These are phyloP conservation scores for Lantana camara DNA, from an alignment of 257 asterid genomes.

Conservation along the genomic window DNA sequence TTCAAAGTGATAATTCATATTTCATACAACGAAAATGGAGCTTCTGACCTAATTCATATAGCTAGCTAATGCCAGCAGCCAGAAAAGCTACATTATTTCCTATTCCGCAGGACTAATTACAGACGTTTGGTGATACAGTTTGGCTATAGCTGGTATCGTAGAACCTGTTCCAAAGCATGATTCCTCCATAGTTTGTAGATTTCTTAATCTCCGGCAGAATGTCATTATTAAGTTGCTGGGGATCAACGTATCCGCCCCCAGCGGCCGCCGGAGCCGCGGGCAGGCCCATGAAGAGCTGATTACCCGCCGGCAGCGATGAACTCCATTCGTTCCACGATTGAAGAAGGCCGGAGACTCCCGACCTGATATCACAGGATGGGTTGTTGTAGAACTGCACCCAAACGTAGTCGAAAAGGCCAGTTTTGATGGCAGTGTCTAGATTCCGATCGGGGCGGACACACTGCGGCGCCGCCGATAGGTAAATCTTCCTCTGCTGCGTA, in stretches of 20 bases:
- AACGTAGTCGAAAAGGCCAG: slow-evolving; percentile 61
- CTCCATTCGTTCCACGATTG: neutral
- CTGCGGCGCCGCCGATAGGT: slow-evolving; percentile 60
- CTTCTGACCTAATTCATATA: no score
- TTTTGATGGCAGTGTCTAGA: slow-evolving; percentile 36
- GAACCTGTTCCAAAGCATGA: neutral
- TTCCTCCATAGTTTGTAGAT: neutral
- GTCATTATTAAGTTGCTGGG: neutral
- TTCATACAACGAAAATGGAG: no score
- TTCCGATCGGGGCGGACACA: slow-evolving; percentile 43
- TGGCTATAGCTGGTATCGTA: neutral
- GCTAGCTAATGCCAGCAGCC: no score
- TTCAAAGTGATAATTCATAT: no score
- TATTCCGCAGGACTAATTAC: no score
- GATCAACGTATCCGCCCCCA: neutral
- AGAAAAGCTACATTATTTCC: no score
- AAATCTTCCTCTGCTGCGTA: slow-evolving; percentile 37
- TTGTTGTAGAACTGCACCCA: slow-evolving; percentile 78
- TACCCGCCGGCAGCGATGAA: neutral
- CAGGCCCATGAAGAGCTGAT: slow-evolving; percentile 36
- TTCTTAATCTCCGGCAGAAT: neutral
- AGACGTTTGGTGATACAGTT: neutral
- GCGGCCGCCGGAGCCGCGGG: slow-evolving; percentile 47
- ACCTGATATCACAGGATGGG: slow-evolving; percentile 36
- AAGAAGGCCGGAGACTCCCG: slow-evolving; percentile 1